Base-by-base conservation (phyloP, 169 alveolate species). In the Plasmodium reichenowi region DNA sequence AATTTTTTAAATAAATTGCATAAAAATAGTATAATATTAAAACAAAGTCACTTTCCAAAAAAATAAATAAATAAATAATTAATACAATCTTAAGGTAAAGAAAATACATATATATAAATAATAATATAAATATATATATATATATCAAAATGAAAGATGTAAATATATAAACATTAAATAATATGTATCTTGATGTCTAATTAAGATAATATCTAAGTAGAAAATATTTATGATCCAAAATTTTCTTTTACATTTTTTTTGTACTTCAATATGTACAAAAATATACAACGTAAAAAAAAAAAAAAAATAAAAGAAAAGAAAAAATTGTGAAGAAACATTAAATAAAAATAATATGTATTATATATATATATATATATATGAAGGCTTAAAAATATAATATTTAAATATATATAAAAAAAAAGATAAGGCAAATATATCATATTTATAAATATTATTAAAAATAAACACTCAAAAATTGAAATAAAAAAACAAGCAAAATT, bases 391-490 rank as follows among this genome's bases (percentile, higher is more conserved):
- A 38, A 22, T 26, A 10, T 54, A 15, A 13, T 9, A 17, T 72
- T 45, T 72, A 45, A 54, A 58, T 62, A 38, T 7, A 56, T 43
- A 20, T 24, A 62, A 24, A 52, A 48, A 47, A 52, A 52, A 71
- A 24, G 43, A 71, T 48, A 50, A 50, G 45, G 7, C 47, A 22
- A 62, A 7, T 62, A 62, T 62, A 38, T 38, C 47, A 5, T 62
- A 62, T 62, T 62, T 20, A 62, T 62, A 62, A 62, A 62, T 62
- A 62, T 52, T 52, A 52, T 56, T 56, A 56, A 56, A 56, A 56
- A 12, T 56, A 17, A 56, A 56, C 24, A 56, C 64, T 15, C 22
- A 56, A 56, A 56, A 56, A 56, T 56, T 56, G 7, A 56, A 56
- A 15, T 56, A 56, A 56, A 56, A 13, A 56, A 56, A 56, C 17